A percentile compares a stretch with the other conserved stretches of the same genome.
phyloP scores from a whole-genome alignment of 495 filamentous ascomycete genomes.

The Hypomontagnella submonticulosa region DNA sequence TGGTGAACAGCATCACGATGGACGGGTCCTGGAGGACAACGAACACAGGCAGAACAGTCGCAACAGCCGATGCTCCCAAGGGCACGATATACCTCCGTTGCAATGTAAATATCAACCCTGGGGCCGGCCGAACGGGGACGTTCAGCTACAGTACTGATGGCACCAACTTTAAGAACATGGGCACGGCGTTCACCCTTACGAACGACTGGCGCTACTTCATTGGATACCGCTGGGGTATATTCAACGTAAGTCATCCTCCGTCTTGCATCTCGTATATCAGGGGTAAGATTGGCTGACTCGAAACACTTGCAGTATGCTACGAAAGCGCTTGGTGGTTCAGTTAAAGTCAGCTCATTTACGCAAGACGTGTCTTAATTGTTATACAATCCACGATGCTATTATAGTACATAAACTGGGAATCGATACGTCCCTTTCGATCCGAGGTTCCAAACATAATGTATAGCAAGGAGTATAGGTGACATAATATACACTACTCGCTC shows the following conservation, averaged over 20 bases:
- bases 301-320: too few species aligned
- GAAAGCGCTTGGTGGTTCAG: too few species aligned
- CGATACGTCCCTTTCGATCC: too few species aligned
- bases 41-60: constrained; percentile 8
- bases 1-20: constrained; percentile 14
- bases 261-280: too few species aligned
- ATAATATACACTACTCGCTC: too few species aligned
- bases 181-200: constrained; percentile 1
- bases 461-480: too few species aligned
- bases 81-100: constrained; percentile 6
- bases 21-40: constrained; percentile 5
- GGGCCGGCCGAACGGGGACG: constrained; percentile 1
- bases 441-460: too few species aligned
- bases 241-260: constrained; percentile 3
- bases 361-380: too few species aligned
- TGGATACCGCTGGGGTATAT: constrained; percentile 9
- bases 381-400: too few species aligned
- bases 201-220: constrained; percentile 12
- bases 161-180: constrained; percentile 3
- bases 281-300: too few species aligned
- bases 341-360: too few species aligned
- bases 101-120: constrained; percentile 9
- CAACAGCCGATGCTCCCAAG: constrained; percentile 1
- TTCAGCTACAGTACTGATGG: constrained; percentile 7
- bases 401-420: too few species aligned